Evolutionary conservation across 352 stramenopile genomes (phyloP), one percentile per base, ranked within the genome.

Genomic region (Globisporangium spinosum): DNA sequence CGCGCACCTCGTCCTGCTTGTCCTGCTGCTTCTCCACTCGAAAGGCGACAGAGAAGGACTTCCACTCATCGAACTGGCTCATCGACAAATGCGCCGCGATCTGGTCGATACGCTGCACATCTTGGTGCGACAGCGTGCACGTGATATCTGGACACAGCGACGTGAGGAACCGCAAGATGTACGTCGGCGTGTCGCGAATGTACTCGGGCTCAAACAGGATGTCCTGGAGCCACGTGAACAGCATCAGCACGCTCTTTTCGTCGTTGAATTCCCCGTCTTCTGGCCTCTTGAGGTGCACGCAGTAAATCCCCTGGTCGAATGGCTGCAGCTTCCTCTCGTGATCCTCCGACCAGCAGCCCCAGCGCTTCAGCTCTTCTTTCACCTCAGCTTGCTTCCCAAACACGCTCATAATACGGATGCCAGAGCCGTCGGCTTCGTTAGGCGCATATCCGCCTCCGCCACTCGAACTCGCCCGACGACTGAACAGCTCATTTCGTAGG

Each of bases 161-260:
- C 57, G 64, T 69, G 7, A 69, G 25, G 51, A 90, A 87, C 2
- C 86, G 86, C 17, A 94, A 69, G 47, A 90, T 69, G 29, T 90
- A 92, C 60, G 86, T 87, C 25, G 82, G 77, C 25, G 78, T 86
- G 55, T 87, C 82, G 1, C 83, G 80, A 29, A 91, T 62, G 51
- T 68, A 62, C 34, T 63, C 56, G 3, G 78, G 75, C 0, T 62
- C 58, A 56, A 91, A 90, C 25, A 79, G 58, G 7, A 55, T 27
- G 32, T 89, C 75, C 51, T 77, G 53, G 1, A 94, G 67, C 82
- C 83, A 94, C 5, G 75, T 65, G 68, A 92, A 94, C 25, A 92
- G 13, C 3, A 89, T 65, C 27, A 91, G 40, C 10, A 55, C 66
- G 38, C 25, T 15, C 25, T 38, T 23, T 1, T 58, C n/a, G n/a